Percentiles rank a stretch among this genome's conserved stretches.
Conservation (phyloP, 2,329 filamentous ascomycete species). For the Botrytis squamosa region DNA sequence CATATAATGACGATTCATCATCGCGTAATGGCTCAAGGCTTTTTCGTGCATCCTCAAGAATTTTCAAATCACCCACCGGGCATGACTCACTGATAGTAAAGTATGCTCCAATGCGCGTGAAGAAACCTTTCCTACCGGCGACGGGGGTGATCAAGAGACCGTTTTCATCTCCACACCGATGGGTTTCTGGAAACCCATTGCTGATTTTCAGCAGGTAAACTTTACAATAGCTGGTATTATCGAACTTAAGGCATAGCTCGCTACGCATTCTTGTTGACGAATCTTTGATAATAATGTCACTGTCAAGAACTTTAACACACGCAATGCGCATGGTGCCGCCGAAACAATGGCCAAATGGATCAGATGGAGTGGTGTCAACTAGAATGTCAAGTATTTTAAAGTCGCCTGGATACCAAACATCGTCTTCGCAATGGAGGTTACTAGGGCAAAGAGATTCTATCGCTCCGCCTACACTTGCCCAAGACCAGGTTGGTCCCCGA, state of each 20-base stretch:
- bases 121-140: not conserved
- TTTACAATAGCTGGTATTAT: not conserved
- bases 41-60: too few relatives aligned
- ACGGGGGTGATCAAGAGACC: not conserved
- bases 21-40: not conserved
- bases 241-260: too few relatives aligned
- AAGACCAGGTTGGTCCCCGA: not conserved
- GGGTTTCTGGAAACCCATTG: too few relatives aligned
- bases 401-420: not conserved
- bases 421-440: not conserved
- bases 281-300: too few relatives aligned
- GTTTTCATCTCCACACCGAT: not conserved
- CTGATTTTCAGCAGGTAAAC: not conserved
- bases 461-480: not conserved
- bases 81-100: too few relatives aligned
- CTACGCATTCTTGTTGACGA: not conserved
- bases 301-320: not conserved
- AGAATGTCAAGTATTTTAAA: not conserved
- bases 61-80: not conserved
- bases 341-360: not conserved
- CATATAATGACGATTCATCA: not conserved
- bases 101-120: not conserved
- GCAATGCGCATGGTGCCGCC: not conserved
- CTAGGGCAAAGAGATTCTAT: too few relatives aligned
- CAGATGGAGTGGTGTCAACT: too few relatives aligned